Evolutionary conservation across 805 yeast species (phyloP), one percentile per base, ranked within the genome.

Genomic region (Wickerhamomyces sydowiorum): DNA sequence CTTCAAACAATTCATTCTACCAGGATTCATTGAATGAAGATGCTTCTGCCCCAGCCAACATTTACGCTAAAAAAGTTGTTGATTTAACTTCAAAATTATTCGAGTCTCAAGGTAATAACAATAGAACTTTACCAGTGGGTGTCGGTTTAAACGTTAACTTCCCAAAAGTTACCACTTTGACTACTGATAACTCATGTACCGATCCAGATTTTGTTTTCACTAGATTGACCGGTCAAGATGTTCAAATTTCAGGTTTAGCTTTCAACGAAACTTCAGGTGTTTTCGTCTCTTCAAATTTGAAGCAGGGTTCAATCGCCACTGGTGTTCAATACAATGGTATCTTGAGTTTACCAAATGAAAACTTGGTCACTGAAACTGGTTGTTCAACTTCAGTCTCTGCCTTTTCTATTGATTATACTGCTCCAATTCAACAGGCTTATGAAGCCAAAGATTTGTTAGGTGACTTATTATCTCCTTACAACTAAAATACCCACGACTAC

Each of bases 111-210:
- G 75, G 71, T 50, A 60, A 58, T 12, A 62, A 63, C 47, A 48
- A 46, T 27, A 57, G 64, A 46, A 54, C 62, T 22, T 60, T 75
- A 44, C 79, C 79, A 38, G 42, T 60, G 32, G 67, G 68, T 34
- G 64, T 61, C 40, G 78, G 76, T 50, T 45, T 73, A 42, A 72
- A 69, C 53, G 76, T 74, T 42, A 74, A 75, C 59, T 62, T 66
- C 53, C 79, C 80, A 39, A 38, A 41, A 13, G 78, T 73, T 22
- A 72, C 73, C 22, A 48, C 66, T 38, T 72, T 70, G 45, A 42
- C 65, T 7, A 40, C 45, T 12, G 35, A 32, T 13, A 28, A 48
- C 59, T 12, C 44, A 3, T 76, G 81, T 60, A 44, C 49, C 21
- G 61, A 62, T 42, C 76, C 78, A 39, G 54, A 61, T 22, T 75